These are phyloP conservation scores for Gossypium davidsonii DNA, from an alignment of 441 rosid genomes.

Conservation along the genomic window DNA sequence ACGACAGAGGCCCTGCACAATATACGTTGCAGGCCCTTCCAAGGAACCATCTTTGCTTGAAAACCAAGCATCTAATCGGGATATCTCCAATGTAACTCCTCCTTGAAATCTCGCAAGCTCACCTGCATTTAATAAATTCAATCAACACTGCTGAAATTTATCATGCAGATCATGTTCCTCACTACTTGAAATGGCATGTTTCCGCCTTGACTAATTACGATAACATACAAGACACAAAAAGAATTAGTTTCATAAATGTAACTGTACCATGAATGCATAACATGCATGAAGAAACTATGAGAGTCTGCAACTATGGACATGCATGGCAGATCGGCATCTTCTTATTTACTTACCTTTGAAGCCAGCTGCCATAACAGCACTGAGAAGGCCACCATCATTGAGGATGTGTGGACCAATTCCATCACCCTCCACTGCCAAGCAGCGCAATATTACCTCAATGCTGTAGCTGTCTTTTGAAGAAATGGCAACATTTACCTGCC, in stretches of 20 bases:
- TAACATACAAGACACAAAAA: not conserved
- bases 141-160: not conserved
- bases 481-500: slow-evolving; percentile 75
- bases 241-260: not conserved
- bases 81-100: slow-evolving; percentile 94
- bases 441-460: slow-evolving; percentile 81
- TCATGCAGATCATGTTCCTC: not conserved
- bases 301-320: slow-evolving; percentile 8
- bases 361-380: slow-evolving; percentile 82
- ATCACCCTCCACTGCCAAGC: slow-evolving; percentile 87
- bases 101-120: slow-evolving; percentile 87
- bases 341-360: slow-evolving; percentile 63
- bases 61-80: slow-evolving; percentile 95
- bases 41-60: slow-evolving; percentile 62
- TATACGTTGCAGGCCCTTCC: slow-evolving; percentile 71
- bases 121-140: slow-evolving; percentile 40
- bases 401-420: slow-evolving; percentile 63
- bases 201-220: not conserved
- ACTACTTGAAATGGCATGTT: not conserved
- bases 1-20: slow-evolving; percentile 82
- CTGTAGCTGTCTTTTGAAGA: slow-evolving; percentile 71
- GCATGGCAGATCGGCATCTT: slow-evolving; percentile 14
- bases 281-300: slow-evolving; percentile 1
- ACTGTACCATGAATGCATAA: not conserved
- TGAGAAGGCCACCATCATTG: slow-evolving; percentile 77